phyloP scores from a whole-genome alignment of 805 yeast species.

The Saturnispora mendoncae region DNA sequence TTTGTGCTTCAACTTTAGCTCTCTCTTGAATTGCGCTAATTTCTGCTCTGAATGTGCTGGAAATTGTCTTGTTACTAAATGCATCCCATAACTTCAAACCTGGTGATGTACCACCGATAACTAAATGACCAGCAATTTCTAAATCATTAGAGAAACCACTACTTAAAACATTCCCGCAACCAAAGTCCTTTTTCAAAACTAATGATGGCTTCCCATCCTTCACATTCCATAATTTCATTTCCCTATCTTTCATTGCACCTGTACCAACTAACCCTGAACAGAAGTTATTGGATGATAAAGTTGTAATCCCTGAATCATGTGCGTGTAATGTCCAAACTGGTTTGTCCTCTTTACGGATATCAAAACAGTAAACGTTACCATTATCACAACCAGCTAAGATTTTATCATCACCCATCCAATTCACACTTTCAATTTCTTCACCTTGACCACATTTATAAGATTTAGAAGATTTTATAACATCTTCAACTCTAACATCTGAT shows the following conservation, averaged over 20 bases:
- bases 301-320: conserved; percentile 88
- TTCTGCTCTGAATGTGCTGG: conserved; percentile 56
- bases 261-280: conserved; percentile 72
- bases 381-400: conserved; percentile 75
- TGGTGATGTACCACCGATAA: conserved; percentile 79
- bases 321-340: conserved; percentile 96
- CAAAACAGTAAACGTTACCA: conserved; percentile 85
- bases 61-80: conserved; percentile 71
- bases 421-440: conserved; percentile 78
- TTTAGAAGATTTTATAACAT: conserved; percentile 50
- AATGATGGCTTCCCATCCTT: conserved; percentile 53
- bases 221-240: conserved; percentile 81
- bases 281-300: conserved; percentile 59
- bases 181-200: conserved; percentile 86
- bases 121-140: conserved; percentile 71
- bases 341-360: conserved; percentile 53
- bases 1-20: conserved; percentile 51
- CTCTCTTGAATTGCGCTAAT: conserved; percentile 42
- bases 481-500: conserved; percentile 75
- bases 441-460: conserved; percentile 49
- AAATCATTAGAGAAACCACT: conserved; percentile 78
- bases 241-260: conserved; percentile 85
- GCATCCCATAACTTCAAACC: conserved; percentile 90
- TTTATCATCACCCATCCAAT: conserved; percentile 54
- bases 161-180: conserved; percentile 84